phyloP scores from a whole-genome alignment of 345 rosid genomes.

The Brassica nigra region DNA sequence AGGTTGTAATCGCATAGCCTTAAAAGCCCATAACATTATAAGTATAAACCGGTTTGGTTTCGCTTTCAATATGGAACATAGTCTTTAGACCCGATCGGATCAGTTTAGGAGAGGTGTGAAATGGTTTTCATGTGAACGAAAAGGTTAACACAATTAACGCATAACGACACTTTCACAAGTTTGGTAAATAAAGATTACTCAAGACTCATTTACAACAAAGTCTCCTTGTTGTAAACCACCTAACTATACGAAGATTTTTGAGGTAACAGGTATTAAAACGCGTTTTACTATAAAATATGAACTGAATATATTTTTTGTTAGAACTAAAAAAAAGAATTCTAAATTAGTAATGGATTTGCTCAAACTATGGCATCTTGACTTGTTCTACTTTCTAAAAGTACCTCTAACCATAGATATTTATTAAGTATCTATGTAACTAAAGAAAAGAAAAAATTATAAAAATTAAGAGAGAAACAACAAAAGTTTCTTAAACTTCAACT shows the following conservation, averaged over 20 bases:
- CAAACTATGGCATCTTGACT: constrained; percentile 35
- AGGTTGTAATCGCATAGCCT: background rate
- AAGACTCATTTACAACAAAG: constrained; percentile 9
- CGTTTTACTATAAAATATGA: constrained; percentile 8
- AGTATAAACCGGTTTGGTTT: constrained; percentile 13
- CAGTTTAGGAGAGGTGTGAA: constrained; percentile 7
- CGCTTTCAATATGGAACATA: background rate
- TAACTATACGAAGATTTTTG: background rate
- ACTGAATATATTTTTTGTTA: background rate
- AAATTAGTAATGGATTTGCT: constrained; percentile 22
- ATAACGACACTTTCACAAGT: background rate
- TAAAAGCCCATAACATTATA: background rate
- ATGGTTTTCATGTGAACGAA: background rate
- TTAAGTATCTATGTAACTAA: too few relatives aligned
- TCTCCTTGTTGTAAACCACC: constrained; percentile 32
- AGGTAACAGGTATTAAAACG: constrained; percentile 13
- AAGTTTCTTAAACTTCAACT: too few relatives aligned
- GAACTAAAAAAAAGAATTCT: background rate
- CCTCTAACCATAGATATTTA: too few relatives aligned
- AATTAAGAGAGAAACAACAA: too few relatives aligned
- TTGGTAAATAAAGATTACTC: constrained; percentile 31
- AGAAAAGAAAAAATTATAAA: too few relatives aligned
- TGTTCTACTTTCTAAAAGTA: constrained; percentile 24
- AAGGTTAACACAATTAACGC: background rate
- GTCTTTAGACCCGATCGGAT: constrained; percentile 1